Base-by-base conservation (phyloP, 2,329 filamentous ascomycete genomes). In the Sclerotinia borealis region DNA sequence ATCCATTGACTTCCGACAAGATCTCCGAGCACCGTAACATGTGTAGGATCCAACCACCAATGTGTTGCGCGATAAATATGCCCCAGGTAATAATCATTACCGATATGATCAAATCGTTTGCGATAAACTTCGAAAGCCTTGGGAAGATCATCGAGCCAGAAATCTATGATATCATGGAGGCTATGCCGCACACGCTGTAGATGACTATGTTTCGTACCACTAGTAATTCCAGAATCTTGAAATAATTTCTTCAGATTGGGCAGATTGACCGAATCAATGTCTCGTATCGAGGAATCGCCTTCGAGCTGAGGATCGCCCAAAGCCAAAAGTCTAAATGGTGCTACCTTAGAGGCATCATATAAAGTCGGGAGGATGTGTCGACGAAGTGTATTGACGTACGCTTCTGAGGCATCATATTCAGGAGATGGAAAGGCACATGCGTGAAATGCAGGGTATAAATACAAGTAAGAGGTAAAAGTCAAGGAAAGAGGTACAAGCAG, bases 1-100 rank as follows among this genome's bases (percentile, higher is more conserved):
- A 99, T 90, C 95, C 95, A 99, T 76, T 99, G 95, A 72, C 92
- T 96, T 11, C 95, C 95, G 11, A 99, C 79, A 64, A 99, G 79
- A 74, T 99, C 95, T 3, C 95, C 95, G 4, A 99, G 80, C 0
- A 98, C 92, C 0, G 90, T 87, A 25, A 95, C 85, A 75, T 99
- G 95, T 0, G 91, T 96, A 10, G 95, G 95, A 19, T 80, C 78
- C 0, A 89, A 85, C 88, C 90, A 96, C 91, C 92, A 96, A 68
- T 85, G 83, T 56, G 96, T 77, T 0, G 87, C 90, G 19, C 91
- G 85, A 76, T 96, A 97, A 64, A 97, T 92, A 75, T 99, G 95
- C 25, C 90, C 91, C 37, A 99, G 84, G 76, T 98, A 99, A 72
- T 87, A 91, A 77, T 99, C 95, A 76, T 99, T 99, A 4, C 95